These are phyloP conservation scores for Diaporthe caulivora DNA, from an alignment of 2,329 filamentous ascomycete species.

Conservation along the genomic window DNA sequence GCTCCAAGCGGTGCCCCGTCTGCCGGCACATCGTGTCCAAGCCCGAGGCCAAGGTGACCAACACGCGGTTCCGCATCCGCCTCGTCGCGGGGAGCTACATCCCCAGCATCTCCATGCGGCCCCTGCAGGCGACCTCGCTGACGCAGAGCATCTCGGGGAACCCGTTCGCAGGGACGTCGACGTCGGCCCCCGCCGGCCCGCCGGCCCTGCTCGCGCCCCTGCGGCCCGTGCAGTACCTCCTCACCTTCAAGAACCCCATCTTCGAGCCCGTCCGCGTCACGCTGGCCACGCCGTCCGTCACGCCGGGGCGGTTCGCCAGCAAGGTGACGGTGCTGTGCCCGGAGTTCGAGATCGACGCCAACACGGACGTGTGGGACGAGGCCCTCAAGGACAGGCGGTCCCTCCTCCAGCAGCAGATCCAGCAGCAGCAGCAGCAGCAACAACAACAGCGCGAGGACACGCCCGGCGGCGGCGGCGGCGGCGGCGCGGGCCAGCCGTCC, in stretches of 20 bases:
- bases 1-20: slow-evolving; percentile 90
- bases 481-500: slow-evolving; percentile 62
- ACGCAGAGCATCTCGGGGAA: slow-evolving; percentile 40
- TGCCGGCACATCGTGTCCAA: slow-evolving; percentile 97
- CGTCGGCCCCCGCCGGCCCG: slow-evolving; percentile 20
- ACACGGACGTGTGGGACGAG: slow-evolving; percentile 90
- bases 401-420: slow-evolving; percentile 47
- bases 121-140: slow-evolving; percentile 56
- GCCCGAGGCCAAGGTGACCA: slow-evolving; percentile 90
- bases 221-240: slow-evolving; percentile 79
- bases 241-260: slow-evolving; percentile 93
- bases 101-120: slow-evolving; percentile 81
- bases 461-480: slow-evolving; percentile 46
- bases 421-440: slow-evolving; percentile 45
- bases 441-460: slow-evolving; percentile 53
- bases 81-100: slow-evolving; percentile 91
- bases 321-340: slow-evolving; percentile 94
- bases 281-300: slow-evolving; percentile 84
- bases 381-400: slow-evolving; percentile 72
- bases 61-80: slow-evolving; percentile 91
- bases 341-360: slow-evolving; percentile 93
- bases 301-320: slow-evolving; percentile 80
- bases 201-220: slow-evolving; percentile 66
- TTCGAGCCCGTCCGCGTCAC: slow-evolving; percentile 92
- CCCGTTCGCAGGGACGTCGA: slow-evolving; percentile 33